Percentiles rank a stretch among this genome's conserved stretches.
Conservation (phyloP, 2,329 filamentous ascomycete species). For the Fusarium sambucinum region DNA sequence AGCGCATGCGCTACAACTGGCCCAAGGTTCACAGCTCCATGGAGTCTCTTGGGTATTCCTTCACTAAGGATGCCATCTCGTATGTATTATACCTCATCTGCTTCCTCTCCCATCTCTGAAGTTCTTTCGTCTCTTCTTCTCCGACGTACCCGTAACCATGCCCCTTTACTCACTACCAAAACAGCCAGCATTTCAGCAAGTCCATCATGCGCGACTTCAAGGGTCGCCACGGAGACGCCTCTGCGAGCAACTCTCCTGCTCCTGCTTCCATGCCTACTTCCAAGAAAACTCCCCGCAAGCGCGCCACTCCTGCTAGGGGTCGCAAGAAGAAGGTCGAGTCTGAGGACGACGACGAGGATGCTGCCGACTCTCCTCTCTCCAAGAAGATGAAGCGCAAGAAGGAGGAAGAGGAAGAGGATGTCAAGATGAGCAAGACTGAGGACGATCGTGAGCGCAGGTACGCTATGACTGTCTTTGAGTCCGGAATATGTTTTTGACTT, state of each 20-base stretch:
- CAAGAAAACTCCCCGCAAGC: constrained; percentile 44
- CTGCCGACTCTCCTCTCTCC: constrained; percentile 27
- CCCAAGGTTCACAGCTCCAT: constrained; percentile 50
- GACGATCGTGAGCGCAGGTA: constrained; percentile 40
- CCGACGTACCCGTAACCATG: neutral
- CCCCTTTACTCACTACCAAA: neutral
- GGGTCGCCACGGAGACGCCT: constrained; percentile 39
- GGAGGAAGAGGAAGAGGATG: constrained; percentile 28
- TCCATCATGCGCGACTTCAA: constrained; percentile 54
- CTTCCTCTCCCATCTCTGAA: neutral
- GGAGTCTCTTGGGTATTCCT: constrained; percentile 51
- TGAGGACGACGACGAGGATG: constrained; percentile 31
- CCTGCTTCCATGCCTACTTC: constrained; percentile 14
- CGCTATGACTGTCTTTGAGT: neutral
- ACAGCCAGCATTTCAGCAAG: constrained; percentile 57
- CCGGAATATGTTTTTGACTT: constrained; percentile 9
- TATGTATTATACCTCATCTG: constrained; percentile 41
- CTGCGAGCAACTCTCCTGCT: constrained; percentile 7
- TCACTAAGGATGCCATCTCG: constrained; percentile 56
- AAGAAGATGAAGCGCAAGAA: constrained; percentile 52
- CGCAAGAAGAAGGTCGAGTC: constrained; percentile 33
- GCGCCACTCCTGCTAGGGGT: constrained; percentile 30
- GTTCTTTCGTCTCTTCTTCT: neutral
- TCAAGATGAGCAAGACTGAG: constrained; percentile 38
- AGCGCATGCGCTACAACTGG: constrained; percentile 52